phyloP scores from a whole-genome alignment of 1,139 yeast genomes.

The Candida albicans region DNA sequence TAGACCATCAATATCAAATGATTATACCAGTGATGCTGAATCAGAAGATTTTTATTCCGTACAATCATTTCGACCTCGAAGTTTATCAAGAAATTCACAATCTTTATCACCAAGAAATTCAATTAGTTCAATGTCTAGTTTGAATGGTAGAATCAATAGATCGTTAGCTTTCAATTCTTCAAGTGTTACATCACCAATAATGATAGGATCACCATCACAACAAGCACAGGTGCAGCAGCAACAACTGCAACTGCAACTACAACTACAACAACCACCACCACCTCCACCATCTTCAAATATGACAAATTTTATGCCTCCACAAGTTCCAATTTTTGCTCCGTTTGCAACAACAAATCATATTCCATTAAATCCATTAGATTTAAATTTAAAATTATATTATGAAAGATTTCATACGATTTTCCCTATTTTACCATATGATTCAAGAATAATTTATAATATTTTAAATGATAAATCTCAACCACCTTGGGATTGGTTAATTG shows the following conservation, averaged over 20 bases:
- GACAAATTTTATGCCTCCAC: conserved; percentile 7
- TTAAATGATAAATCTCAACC: conserved; percentile 22
- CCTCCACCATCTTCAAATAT: conserved; percentile 2
- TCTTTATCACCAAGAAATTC: conserved; percentile 49
- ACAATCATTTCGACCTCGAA: conserved; percentile 31
- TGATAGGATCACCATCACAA: conserved; percentile 12
- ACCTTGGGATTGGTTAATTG: conserved; percentile 34
- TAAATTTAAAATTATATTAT: conserved; percentile 44
- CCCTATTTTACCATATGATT: conserved; percentile 58
- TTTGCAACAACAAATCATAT: conserved; percentile 6
- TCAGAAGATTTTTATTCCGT: conserved; percentile 41
- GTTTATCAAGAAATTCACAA: conserved; percentile 24
- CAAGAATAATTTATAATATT: conserved; percentile 22
- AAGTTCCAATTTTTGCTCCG: conserved; percentile 5
- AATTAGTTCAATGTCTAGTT: conserved; percentile 42
- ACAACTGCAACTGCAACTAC: conserved; percentile 4
- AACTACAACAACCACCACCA: conserved; percentile 5
- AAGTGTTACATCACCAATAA: conserved; percentile 13
- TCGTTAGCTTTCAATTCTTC: conserved; percentile 19
- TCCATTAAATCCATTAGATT: conserved; percentile 16
- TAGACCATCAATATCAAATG: conserved; percentile 27
- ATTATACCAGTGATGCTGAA: conserved; percentile 34
- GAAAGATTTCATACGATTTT: conserved; percentile 52
- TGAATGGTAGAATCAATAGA: conserved; percentile 44
- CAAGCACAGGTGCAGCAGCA: conserved; percentile 6